A percentile compares a stretch with the other conserved stretches of the same genome.
phyloP scores from a whole-genome alignment of 2,329 filamentous ascomycete genomes.

The Madurella mycetomatis region DNA sequence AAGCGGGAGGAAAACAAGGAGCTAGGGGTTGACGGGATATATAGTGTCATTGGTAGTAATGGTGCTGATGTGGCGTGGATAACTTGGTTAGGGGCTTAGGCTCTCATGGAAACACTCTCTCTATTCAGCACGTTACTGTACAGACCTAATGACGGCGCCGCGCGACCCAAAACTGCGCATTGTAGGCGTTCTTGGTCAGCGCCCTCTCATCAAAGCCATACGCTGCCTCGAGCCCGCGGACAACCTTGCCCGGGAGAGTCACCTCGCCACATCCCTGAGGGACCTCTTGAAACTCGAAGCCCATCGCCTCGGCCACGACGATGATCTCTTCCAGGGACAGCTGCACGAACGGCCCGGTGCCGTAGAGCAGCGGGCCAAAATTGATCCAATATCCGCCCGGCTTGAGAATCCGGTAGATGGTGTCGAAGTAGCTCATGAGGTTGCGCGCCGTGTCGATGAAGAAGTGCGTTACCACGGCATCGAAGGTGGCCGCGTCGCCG shows the following conservation, averaged over 20 bases:
- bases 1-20: no score
- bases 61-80: no score
- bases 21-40: no score
- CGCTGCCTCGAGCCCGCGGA: conserved; percentile 44
- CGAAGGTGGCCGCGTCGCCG: conserved; percentile 33
- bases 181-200: conserved; percentile 49
- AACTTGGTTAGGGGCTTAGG: no score
- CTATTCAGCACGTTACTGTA: no score
- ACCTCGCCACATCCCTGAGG: conserved; percentile 37
- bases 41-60: no score
- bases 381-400: conserved; percentile 52
- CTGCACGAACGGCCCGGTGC: conserved; percentile 51
- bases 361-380: conserved; percentile 52
- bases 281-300: conserved; percentile 47
- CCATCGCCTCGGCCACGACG: conserved; percentile 42
- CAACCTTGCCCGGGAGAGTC: conserved; percentile 39
- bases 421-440: conserved; percentile 51
- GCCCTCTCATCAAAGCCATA: conserved; percentile 50
- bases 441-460: conserved; percentile 60
- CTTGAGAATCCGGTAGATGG: conserved; percentile 44
- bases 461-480: conserved; percentile 52
- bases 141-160: neutral
- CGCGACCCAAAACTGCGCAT: conserved; percentile 53
- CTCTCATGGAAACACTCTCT: no score
- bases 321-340: conserved; percentile 52